Percentiles rank a stretch among this genome's conserved stretches.
Conservation (phyloP, 2,329 filamentous ascomycete genomes). For the Aspergillus sp. region DNA sequence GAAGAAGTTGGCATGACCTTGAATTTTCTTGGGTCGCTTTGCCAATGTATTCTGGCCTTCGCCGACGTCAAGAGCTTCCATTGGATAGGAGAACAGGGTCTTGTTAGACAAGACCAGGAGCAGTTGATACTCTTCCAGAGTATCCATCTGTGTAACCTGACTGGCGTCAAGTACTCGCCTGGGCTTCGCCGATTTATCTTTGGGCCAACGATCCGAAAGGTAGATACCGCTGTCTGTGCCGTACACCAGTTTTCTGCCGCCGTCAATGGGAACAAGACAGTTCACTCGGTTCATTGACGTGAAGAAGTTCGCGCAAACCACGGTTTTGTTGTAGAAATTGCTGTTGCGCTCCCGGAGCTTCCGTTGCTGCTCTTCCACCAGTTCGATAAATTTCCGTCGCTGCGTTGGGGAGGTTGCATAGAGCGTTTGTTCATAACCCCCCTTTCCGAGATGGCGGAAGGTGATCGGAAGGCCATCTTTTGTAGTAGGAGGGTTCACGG, state of each 20-base stretch:
- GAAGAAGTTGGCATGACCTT: slow-evolving; percentile 97
- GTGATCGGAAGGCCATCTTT: slow-evolving; percentile 90
- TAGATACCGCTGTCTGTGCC: slow-evolving; percentile 94
- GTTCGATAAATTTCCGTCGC: slow-evolving; percentile 94
- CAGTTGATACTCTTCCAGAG: slow-evolving; percentile 90
- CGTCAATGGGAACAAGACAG: slow-evolving; percentile 91
- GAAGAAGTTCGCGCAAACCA: slow-evolving; percentile 83
- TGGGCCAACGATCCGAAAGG: slow-evolving; percentile 84
- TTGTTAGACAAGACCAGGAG: slow-evolving; percentile 91
- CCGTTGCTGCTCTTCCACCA: slow-evolving; percentile 86
- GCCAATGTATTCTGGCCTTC: slow-evolving; percentile 70
- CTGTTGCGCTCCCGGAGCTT: slow-evolving; percentile 71
- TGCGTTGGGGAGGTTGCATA: slow-evolving; percentile 83
- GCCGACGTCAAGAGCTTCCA: slow-evolving; percentile 80
- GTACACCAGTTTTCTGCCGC: slow-evolving; percentile 88
- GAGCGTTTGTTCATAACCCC: slow-evolving; percentile 87
- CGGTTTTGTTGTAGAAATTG: slow-evolving; percentile 67
- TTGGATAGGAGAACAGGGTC: slow-evolving; percentile 82
- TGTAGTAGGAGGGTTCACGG: slow-evolving; percentile 47
- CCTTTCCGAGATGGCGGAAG: slow-evolving; percentile 92
- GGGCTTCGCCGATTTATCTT: slow-evolving; percentile 70
- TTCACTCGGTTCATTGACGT: slow-evolving; percentile 86
- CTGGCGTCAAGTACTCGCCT: slow-evolving; percentile 81
- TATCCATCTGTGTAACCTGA: slow-evolving; percentile 90
- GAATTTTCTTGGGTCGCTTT: slow-evolving; percentile 91